A percentile compares a stretch with the other conserved stretches of the same genome.
phyloP scores from a whole-genome alignment of 352 stramenopile species.

The Phytophthora quininea region DNA sequence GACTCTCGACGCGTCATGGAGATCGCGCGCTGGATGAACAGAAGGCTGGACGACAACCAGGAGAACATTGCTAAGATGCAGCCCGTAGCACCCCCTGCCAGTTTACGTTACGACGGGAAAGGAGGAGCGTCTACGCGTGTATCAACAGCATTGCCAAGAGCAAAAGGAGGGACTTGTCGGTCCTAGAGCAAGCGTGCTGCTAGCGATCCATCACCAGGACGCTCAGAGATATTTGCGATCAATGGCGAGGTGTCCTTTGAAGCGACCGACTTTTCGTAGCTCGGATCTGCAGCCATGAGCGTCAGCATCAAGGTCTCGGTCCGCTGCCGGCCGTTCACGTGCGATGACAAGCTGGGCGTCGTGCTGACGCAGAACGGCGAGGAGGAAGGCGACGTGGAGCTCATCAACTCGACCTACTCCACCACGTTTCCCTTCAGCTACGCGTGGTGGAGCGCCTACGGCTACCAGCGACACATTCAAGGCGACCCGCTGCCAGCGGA shows the following conservation, averaged over 20 bases:
- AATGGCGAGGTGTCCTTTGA: not conserved
- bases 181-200: no score
- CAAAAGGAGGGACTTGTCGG: no score
- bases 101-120: no score
- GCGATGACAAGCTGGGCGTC: constrained; percentile 92
- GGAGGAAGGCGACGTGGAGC: constrained; percentile 93
- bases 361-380: constrained; percentile 91
- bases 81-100: no score
- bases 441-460: constrained; percentile 94
- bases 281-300: constrained; percentile 50
- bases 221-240: constrained; percentile 9
- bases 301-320: constrained; percentile 92
- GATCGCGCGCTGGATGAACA: no score
- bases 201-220: not conserved
- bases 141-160: no score
- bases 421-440: constrained; percentile 95
- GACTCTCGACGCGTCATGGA: no score
- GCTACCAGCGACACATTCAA: constrained; percentile 89
- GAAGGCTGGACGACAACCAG: no score
- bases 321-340: constrained; percentile 87
- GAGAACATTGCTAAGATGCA: no score
- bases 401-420: constrained; percentile 93
- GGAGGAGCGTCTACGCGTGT: no score
- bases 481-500: constrained; percentile 62
- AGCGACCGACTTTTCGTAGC: constrained; percentile 26